Evolutionary conservation across 306 rosid genomes (phyloP).

Genomic region (Medicago lupulina): DNA sequence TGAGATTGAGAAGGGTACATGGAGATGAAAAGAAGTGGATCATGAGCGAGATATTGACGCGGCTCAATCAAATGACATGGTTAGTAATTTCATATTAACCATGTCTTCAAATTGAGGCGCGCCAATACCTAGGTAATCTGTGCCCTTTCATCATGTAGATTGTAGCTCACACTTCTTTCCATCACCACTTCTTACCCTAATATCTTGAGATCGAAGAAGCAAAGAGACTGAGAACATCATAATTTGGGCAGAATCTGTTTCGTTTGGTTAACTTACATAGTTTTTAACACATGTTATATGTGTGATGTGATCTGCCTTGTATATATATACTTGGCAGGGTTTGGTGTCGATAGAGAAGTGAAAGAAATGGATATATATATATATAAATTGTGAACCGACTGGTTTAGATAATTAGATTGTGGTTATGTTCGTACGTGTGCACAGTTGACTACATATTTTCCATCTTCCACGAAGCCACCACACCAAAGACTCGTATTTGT

Average conservation of each 20-base stretch:
- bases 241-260: not conserved
- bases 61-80: conserved; percentile 83
- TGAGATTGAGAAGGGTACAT: not conserved
- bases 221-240: not conserved
- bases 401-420: not conserved
- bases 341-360: not conserved
- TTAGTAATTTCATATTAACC: conserved; percentile 47
- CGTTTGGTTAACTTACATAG: not conserved
- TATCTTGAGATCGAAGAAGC: not conserved
- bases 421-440: not conserved
- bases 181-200: conserved; percentile 27
- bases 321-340: too few species aligned
- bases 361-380: not conserved
- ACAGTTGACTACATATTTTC: not conserved
- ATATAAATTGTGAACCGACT: not conserved
- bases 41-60: conserved; percentile 80
- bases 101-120: conserved; percentile 78
- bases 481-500: not conserved
- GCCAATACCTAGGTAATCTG: conserved; percentile 62
- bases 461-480: not conserved
- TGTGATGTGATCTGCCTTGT: too few species aligned
- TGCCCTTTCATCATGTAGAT: conserved; percentile 27
- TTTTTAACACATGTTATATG: too few species aligned
- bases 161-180: conserved; percentile 44
- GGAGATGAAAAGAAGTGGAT: conserved; percentile 49